Conservation (phyloP, 208 protist species). For the Leishmania major region DNA sequence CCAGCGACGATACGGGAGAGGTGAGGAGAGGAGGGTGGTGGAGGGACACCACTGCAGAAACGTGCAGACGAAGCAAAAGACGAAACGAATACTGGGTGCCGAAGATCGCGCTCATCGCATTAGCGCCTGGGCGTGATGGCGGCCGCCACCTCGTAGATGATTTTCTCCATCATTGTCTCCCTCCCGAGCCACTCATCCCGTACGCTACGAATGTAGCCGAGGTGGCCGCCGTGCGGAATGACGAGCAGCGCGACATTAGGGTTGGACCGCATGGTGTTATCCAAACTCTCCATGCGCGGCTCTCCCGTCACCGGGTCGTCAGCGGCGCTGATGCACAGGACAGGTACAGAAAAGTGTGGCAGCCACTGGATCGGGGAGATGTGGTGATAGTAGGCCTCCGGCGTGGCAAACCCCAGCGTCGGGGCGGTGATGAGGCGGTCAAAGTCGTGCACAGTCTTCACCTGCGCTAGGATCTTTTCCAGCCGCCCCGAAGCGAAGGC, state of each 20-base stretch:
- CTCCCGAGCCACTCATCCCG: slow-evolving; percentile 42
- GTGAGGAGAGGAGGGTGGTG: background rate
- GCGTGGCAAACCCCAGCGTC: slow-evolving; percentile 50
- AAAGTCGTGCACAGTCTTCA: slow-evolving; percentile 60
- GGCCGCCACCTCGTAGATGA: slow-evolving; percentile 24
- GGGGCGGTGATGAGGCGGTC: slow-evolving; percentile 65
- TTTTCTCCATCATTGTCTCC: slow-evolving; percentile 47
- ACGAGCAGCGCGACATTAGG: slow-evolving; percentile 42
- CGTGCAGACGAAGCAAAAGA: background rate
- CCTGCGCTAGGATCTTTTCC: slow-evolving; percentile 34
- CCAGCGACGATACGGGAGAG: background rate
- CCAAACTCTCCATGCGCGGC: slow-evolving; percentile 32
- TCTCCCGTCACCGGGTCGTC: slow-evolving; percentile 67
- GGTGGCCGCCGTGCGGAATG: slow-evolving; percentile 59
- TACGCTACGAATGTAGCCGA: slow-evolving; percentile 53
- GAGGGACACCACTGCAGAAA: background rate
- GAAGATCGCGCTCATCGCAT: background rate
- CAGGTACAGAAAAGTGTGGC: slow-evolving; percentile 45
- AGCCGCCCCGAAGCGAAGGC: slow-evolving; percentile 24
- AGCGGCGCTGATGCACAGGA: slow-evolving; percentile 56
- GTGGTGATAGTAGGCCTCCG: slow-evolving; percentile 66
- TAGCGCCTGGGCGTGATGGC: slow-evolving; percentile 11
- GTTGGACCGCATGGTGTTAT: slow-evolving; percentile 40
- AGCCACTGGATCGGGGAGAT: slow-evolving; percentile 56
- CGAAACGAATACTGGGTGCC: background rate